These are phyloP conservation scores for Tuber microsphaerosporum DNA, from an alignment of 495 filamentous ascomycete species.

Conservation along the genomic window DNA sequence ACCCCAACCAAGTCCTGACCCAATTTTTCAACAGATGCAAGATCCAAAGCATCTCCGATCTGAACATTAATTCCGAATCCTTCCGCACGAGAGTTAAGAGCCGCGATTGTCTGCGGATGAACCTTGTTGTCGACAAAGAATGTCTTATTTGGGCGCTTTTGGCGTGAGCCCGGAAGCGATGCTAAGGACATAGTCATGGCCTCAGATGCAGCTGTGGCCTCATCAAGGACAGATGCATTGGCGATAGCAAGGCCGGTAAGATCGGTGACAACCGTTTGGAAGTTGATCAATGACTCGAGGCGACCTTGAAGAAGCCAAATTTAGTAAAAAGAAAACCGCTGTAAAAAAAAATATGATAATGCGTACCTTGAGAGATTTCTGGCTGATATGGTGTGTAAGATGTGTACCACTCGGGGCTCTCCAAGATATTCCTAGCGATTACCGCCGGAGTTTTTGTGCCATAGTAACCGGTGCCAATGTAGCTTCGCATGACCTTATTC, in stretches of 20 bases:
- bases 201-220: constrained; percentile 90
- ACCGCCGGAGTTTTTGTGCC: constrained; percentile 80
- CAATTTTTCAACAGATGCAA: constrained; percentile 54
- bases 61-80: constrained; percentile 83
- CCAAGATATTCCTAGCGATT: constrained; percentile 88
- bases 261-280: constrained; percentile 89
- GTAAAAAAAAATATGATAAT: background rate
- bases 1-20: constrained; percentile 85
- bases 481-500: constrained; percentile 57
- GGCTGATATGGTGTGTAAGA: constrained; percentile 98
- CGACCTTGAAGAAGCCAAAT: constrained; percentile 47
- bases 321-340: background rate
- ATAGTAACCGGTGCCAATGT: constrained; percentile 85
- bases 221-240: constrained; percentile 90
- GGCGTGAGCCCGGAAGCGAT: constrained; percentile 61
- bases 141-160: constrained; percentile 67
- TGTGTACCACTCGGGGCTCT: constrained; percentile 96
- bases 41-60: constrained; percentile 60
- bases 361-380: constrained; percentile 80
- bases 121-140: constrained; percentile 77
- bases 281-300: constrained; percentile 89
- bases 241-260: constrained; percentile 82
- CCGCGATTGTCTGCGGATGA: constrained; percentile 84
- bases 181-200: constrained; percentile 94
- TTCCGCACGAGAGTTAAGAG: constrained; percentile 80